Base-by-base conservation (phyloP, 1,139 yeast species). In the Taiozyma sp. region DNA sequence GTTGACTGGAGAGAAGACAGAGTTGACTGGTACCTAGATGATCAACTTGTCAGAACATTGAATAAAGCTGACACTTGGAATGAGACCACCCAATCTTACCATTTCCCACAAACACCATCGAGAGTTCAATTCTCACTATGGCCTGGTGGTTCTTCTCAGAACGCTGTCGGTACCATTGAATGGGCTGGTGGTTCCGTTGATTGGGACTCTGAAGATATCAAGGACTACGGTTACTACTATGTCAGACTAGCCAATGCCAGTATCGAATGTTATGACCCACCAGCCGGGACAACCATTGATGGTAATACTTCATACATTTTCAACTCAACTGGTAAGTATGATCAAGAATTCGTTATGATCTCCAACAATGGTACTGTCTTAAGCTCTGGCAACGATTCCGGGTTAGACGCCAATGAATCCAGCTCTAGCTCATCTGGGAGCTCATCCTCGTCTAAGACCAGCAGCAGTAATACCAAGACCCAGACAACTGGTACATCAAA, bases 131-230 rank as follows among this genome's bases (percentile, higher is more conserved):
- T 89, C 51, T 90, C 96, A 7, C 69, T 92, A 55, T 92, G 98
- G 98, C 96, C 98, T 5, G 97, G 88, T 68, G 97, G 97, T 54
- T 70, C 81, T 28, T 61, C 75, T 47, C 81, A 80, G 8, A 40
- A 43, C 65, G 83, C 82, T 39, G 70, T 73, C 45, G 98, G 97
- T 66, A 92, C 97, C 19, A 76, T 84, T 57, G 86, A 80, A 58
- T 92, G 98, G 97, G 96, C 97, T 40, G 97, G 98, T 66, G 98
- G 97, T 65, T 72, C 64, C 7, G 81, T 91, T 53, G 79, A 90
- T 72, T 92, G 97, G 97, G 71, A 84, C 67, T 78, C 93, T 34
- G 68, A 75, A 7, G 97, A 90, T 69, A 81, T 90, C 55, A 62
- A 74, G 54, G 73, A 86, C 53, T 79, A 84, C 48, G 97, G 97